A percentile compares a stretch with the other conserved stretches of the same genome.
Evolutionary conservation across 2,329 filamentous ascomycete genomes (phyloP).

Genomic region (Alternaria sp.): DNA sequence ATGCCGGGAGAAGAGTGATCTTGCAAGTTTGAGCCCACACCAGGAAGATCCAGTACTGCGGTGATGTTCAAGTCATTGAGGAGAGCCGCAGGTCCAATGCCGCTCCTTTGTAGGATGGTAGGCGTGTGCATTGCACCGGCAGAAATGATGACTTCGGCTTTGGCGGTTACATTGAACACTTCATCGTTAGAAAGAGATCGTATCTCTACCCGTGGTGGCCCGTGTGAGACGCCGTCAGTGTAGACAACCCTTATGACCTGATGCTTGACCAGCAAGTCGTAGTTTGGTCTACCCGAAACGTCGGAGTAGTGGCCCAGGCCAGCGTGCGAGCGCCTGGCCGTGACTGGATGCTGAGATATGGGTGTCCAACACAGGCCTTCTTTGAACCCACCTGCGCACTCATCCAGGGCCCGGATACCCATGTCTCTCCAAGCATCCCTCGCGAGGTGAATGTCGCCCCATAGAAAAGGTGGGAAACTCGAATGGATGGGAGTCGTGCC

Average conservation of each 20-base stretch:
- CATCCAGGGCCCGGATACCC: background rate
- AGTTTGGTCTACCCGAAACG: constrained; percentile 12
- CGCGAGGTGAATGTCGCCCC: background rate
- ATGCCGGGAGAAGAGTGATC: constrained; percentile 54
- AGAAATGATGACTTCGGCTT: constrained; percentile 40
- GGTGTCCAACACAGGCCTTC: constrained; percentile 13
- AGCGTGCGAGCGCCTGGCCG: constrained; percentile 12
- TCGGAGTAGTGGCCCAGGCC: constrained; percentile 15
- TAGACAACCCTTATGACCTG: constrained; percentile 10
- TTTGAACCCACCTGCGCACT: constrained; percentile 9
- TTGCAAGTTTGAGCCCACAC: constrained; percentile 68
- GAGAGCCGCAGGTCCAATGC: constrained; percentile 59
- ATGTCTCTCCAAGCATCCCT: constrained; percentile 11
- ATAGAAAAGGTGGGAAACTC: constrained; percentile 11
- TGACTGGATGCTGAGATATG: constrained; percentile 8
- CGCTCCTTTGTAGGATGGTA: constrained; percentile 65
- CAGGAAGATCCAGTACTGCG: constrained; percentile 59
- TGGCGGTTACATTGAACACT: background rate
- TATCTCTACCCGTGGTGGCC: constrained; percentile 37
- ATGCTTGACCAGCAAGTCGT: constrained; percentile 11
- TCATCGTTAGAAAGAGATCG: background rate
- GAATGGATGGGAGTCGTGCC: constrained; percentile 7
- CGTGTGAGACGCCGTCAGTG: background rate
- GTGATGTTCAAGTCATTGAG: constrained; percentile 57
- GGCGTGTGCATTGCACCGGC: constrained; percentile 60